Percentiles rank a stretch among this genome's conserved stretches.
These are phyloP conservation scores for Hordeum pubiflorum DNA, from an alignment of 202 grass and related monocot species.

Conservation along the genomic window DNA sequence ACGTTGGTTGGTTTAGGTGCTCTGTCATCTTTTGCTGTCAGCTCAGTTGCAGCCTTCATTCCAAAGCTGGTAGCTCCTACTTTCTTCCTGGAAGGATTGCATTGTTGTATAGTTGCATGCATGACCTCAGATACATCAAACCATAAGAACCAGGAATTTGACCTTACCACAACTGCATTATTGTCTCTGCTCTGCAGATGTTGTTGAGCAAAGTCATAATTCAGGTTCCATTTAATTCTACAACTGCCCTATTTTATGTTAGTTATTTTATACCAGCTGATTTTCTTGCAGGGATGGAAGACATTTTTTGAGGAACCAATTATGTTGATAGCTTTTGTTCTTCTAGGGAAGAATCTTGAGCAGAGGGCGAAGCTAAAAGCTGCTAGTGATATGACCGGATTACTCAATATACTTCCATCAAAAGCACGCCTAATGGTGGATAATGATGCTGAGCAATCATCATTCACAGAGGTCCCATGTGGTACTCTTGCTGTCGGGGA, in stretches of 20 bases:
- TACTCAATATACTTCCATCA: constrained; percentile 83
- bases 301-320: constrained; percentile 97
- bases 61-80: constrained; percentile 68
- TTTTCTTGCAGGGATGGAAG: constrained; percentile 82
- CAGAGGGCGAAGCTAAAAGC: constrained; percentile 91
- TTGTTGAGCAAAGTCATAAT: constrained; percentile 5
- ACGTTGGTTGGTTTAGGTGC: constrained; percentile 94
- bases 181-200: background rate
- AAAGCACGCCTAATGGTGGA: constrained; percentile 76
- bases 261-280: constrained; percentile 14
- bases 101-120: constrained; percentile 16
- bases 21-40: constrained; percentile 88
- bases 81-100: constrained; percentile 14
- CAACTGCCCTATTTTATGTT: background rate
- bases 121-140: constrained; percentile 8
- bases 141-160: background rate
- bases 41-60: constrained; percentile 69
- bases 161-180: background rate
- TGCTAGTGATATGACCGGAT: constrained; percentile 93
- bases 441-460: constrained; percentile 55
- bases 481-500: constrained; percentile 80
- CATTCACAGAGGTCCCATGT: constrained; percentile 83
- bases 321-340: constrained; percentile 98
- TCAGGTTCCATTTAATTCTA: constrained; percentile 7
- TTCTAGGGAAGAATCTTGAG: constrained; percentile 94